Evolutionary conservation across 768 basidiomycete species (phyloP), one percentile per base, ranked within the genome.

Genomic region (Tylopilus subfusipes): DNA sequence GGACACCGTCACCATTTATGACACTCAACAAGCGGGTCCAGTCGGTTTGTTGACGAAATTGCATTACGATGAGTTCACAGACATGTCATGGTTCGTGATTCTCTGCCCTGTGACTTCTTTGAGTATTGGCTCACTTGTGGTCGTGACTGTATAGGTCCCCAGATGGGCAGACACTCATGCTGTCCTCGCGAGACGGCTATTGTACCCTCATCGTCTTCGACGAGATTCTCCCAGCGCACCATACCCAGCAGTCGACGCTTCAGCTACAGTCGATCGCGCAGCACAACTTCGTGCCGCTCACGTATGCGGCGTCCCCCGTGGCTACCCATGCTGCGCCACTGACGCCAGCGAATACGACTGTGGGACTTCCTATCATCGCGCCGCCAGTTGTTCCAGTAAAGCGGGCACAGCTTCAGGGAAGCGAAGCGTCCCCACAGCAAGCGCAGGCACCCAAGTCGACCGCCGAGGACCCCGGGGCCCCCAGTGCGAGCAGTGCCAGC

Each of bases 21-120:
- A 99, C 68, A 98, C 95, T 5, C 97, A 98, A 73, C 96, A 98
- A 74, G 82, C 91, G 2, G 83, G 87, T 3, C 97, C 97, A 0
- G 80, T 98, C 48, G 93, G 93, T 64, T 75, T 98, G 63, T 81
- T 99, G 59, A 92, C 89, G 27, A 96, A 95, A 64, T 73, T 98
- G 57, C 97, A 99, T 72, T 98, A 97, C 68, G 93, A 96, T 57
- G 93, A 96, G 64, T 98, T 98, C 67, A 98, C 97, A 8, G 97
- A 99, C 73, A 78, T 97, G 72, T 84, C 88, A 39, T 99, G 97
- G 97, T 98, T 63, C 39, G 90, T 77, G 21, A 30, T 30, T 34
- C 48, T 43, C 39, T 31, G 33, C 48, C 33, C 36, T 33, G 13
- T n/a, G 19, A 38, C 5, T 10, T 40, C 10, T 19, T 5, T 31